A percentile compares a stretch with the other conserved stretches of the same genome.
phyloP scores from a whole-genome alignment of 2,329 filamentous ascomycete genomes.

The Apiospora arundinis region DNA sequence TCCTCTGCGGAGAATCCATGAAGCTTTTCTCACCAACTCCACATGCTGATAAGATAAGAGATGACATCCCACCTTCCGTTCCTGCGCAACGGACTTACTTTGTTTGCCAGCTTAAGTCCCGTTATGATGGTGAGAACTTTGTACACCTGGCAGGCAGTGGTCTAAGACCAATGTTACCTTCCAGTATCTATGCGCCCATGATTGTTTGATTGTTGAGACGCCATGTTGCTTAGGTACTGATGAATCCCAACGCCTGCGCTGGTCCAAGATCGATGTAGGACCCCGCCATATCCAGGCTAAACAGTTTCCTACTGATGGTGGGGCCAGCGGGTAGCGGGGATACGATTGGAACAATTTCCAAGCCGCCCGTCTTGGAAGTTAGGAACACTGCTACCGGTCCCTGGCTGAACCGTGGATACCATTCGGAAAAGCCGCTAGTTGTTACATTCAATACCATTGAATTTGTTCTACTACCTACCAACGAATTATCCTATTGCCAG shows the following conservation, averaged over 20 bases:
- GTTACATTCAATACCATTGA: no score
- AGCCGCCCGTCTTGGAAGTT: no score
- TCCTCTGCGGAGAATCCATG: constrained; percentile 17
- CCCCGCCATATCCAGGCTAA: not conserved
- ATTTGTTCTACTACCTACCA: no score
- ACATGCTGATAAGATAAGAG: constrained; percentile 1
- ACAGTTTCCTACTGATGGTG: not conserved
- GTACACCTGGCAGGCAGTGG: not conserved
- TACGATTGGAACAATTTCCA: no score
- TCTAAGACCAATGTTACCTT: not conserved
- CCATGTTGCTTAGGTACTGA: not conserved
- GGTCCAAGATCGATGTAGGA: not conserved
- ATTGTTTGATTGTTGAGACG: not conserved
- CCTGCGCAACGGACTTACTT: no score
- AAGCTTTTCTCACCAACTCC: constrained; percentile 2
- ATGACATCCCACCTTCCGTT: not conserved
- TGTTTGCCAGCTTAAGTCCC: not conserved
- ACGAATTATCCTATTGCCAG: no score
- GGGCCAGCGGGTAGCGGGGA: not conserved
- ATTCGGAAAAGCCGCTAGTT: no score
- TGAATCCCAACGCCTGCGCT: not conserved
- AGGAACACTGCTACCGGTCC: no score
- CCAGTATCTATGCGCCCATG: not conserved
- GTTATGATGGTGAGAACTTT: not conserved
- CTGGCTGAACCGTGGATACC: no score